Base-by-base conservation (phyloP, 148 eudicot species). In the Cornus kousa region DNA sequence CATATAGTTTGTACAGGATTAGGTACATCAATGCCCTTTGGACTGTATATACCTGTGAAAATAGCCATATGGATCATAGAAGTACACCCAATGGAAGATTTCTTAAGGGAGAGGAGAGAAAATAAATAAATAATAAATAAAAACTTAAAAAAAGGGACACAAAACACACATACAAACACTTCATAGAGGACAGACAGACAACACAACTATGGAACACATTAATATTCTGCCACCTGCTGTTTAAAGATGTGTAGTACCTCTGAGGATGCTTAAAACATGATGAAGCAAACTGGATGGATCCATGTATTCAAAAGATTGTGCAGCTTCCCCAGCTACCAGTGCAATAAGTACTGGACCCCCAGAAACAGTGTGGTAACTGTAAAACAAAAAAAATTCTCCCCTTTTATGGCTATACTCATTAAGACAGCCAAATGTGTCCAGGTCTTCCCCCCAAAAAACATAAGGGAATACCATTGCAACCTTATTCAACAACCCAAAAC, bases 401-500 rank as follows among this genome's bases (percentile, higher is more conserved):
- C 98, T 84, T 70, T 73, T 86, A 70, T 80, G 85, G 75, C 89
- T 87, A 74, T 79, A 80, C 57, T 90, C 86, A 33, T 84, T 89
- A 57, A 93, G 94, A 84, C 89, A 84, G 66, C 97, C 98, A 86
- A 93, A 93, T 74, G 98, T 93, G 81, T 95, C 98, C 64, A 93
- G 84, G 80, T 95, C 98, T 68, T 93, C 98, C 19, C 94, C 97
- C 98, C 98, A 95, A 82, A 95, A 95, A 35, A 89, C 91, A 77
- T 80, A 70, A 59, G 97, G 91, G 72, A 95, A 95, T 67, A 95
- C 82, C 96, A 95, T 95, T 43, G 98, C 97, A 77, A 95, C 96
- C 89, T 95, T 95, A 80, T 95, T 95, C 35, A 95, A 91, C 90
- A 95, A 89, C 67, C 98, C 97, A 84, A 93, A 95, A 74, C 98